Percentiles rank a stretch among this genome's conserved stretches.
These are phyloP conservation scores for Metarhizium brunneum DNA, from an alignment of 2,329 filamentous ascomycete species.

Conservation along the genomic window DNA sequence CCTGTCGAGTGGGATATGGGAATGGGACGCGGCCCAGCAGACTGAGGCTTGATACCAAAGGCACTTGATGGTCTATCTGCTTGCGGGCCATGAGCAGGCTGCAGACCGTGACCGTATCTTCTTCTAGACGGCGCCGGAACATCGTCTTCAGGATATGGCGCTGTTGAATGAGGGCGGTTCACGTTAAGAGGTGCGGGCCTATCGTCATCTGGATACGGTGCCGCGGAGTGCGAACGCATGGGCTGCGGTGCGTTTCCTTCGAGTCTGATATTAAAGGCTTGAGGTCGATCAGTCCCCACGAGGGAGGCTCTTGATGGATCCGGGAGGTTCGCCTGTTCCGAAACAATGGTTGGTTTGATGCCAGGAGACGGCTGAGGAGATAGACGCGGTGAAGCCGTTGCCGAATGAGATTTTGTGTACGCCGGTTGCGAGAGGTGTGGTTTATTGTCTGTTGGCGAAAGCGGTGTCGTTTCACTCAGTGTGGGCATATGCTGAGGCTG, in stretches of 20 bases:
- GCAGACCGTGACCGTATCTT: constrained; percentile 37
- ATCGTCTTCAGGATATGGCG: constrained; percentile 47
- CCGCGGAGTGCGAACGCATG: constrained; percentile 43
- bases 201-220: constrained; percentile 65
- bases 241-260: constrained; percentile 20
- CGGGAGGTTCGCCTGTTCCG: constrained; percentile 34
- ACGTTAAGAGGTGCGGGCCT: constrained; percentile 40
- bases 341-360: constrained; percentile 26
- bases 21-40: constrained; percentile 23
- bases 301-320: constrained; percentile 35
- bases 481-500: constrained; percentile 40
- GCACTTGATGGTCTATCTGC: constrained; percentile 41
- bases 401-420: constrained; percentile 5
- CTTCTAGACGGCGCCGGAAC: constrained; percentile 23
- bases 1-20: constrained; percentile 35
- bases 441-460: constrained; percentile 17
- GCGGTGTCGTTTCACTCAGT: constrained; percentile 32
- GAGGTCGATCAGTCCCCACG: constrained; percentile 27
- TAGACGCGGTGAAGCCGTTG: constrained; percentile 20
- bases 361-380: constrained; percentile 35
- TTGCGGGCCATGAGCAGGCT: constrained; percentile 36
- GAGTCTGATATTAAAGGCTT: constrained; percentile 44
- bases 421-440: constrained; percentile 9
- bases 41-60: constrained; percentile 44
- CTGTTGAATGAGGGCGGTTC: constrained; percentile 34